Evolutionary conservation across 208 protist species (phyloP).

Genomic region (Perkinsela sp.): DNA sequence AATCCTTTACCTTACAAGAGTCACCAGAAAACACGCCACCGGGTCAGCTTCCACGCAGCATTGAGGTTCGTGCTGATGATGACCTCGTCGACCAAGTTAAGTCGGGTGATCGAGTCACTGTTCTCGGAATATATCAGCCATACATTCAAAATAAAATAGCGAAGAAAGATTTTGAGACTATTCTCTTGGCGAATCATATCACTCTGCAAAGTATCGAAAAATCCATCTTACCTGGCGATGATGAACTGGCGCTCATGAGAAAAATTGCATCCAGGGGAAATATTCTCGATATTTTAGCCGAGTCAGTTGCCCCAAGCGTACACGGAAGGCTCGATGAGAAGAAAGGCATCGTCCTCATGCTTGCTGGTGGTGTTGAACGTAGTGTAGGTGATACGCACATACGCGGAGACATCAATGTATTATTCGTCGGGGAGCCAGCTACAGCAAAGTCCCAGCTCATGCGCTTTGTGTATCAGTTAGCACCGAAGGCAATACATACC

Average conservation of each 20-base stretch:
- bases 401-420: conserved; percentile 92
- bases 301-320: conserved; percentile 88
- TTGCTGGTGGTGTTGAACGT: conserved; percentile 85
- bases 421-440: conserved; percentile 96
- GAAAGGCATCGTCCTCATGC: conserved; percentile 73
- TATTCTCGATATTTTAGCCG: conserved; percentile 33
- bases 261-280: conserved; percentile 26
- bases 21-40: conserved; percentile 86
- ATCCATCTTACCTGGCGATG: conserved; percentile 14
- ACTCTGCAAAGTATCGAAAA: conserved; percentile 2
- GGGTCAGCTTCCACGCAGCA: conserved; percentile 85
- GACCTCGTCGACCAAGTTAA: conserved; percentile 92
- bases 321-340: conserved; percentile 90
- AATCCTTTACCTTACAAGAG: conserved; percentile 82
- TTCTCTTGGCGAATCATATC: conserved; percentile 75
- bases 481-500: conserved; percentile 87
- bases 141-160: conserved; percentile 35
- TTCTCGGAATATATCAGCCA: conserved; percentile 79
- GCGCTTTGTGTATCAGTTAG: conserved; percentile 76
- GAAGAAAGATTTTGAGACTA: conserved; percentile 55
- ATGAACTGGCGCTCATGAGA: conserved; percentile 34
- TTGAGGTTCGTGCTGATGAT: conserved; percentile 84
- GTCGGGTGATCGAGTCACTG: conserved; percentile 73
- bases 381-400: conserved; percentile 74
- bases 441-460: conserved; percentile 99